phyloP scores from a whole-genome alignment of 805 yeast species.

The Blastobotrys chiropterorum region DNA sequence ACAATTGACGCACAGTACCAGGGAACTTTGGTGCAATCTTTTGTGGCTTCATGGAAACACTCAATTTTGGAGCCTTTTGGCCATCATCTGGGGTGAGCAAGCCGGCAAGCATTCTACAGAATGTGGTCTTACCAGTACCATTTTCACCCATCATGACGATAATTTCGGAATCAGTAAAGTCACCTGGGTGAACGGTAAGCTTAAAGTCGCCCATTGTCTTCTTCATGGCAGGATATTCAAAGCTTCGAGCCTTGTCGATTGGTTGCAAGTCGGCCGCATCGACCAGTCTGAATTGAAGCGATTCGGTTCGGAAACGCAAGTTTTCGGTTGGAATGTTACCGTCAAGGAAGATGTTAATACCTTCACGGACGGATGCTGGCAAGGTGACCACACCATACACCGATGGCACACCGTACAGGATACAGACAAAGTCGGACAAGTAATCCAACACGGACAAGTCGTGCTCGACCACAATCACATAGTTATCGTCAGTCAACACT shows the following conservation, averaged over 20 bases:
- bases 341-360: constrained; percentile 95
- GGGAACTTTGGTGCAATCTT: constrained; percentile 98
- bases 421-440: constrained; percentile 93
- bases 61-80: constrained; percentile 73
- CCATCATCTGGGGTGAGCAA: constrained; percentile 82
- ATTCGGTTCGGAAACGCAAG: constrained; percentile 93
- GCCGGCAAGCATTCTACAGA: constrained; percentile 94
- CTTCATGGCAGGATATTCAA: constrained; percentile 70
- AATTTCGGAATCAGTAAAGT: constrained; percentile 92
- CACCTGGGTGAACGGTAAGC: constrained; percentile 76
- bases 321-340: constrained; percentile 98
- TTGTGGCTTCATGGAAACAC: constrained; percentile 97
- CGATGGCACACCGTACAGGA: constrained; percentile 95
- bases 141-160: constrained; percentile 99
- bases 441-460: constrained; percentile 97
- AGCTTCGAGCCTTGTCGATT: constrained; percentile 72
- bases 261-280: constrained; percentile 79
- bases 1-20: constrained; percentile 96
- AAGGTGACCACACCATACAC: constrained; percentile 98
- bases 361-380: constrained; percentile 97
- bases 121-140: constrained; percentile 99
- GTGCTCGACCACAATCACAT: constrained; percentile 97
- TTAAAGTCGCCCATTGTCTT: constrained; percentile 97
- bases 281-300: constrained; percentile 84
- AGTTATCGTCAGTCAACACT: constrained; percentile 61